Base-by-base conservation (phyloP, 225 moss, liverwort and hornwort species). In the Polytrichum formosum region DNA sequence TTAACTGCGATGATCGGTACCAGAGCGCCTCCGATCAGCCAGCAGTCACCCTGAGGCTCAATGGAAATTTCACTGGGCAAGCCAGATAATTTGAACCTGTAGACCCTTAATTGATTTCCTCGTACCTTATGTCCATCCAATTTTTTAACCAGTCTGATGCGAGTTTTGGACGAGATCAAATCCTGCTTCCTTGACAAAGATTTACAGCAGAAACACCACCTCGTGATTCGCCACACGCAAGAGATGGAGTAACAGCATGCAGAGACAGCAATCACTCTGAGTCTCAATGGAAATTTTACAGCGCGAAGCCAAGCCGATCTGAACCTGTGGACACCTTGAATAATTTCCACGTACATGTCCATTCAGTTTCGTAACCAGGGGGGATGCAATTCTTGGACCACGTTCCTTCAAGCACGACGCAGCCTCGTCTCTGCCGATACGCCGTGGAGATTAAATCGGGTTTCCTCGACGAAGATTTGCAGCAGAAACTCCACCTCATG, bases 201-300 rank as follows among this genome's bases (percentile, higher is more conserved):
- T n/a, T 74, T 85, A 35, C 65, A 55, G 28, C 56, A 53, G 23
- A 25, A 7, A 26, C 56, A 81, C 22, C 10, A 73, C 0, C 26
- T 0, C 54, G 71, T 68, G 70, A 75, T 72, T 70, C 81, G 84
- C 9, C 81, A 84, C 33, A 8, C 22, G 19, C 69, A 78, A 5
- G 54, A 69, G 5, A 81, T 81, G 80, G 80, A 81, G 56, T 20
- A 37, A 10, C 37, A 37, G 2, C 37, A 13, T 13, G 37, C 37
- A 37, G 37, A 37, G 37, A 37, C 37, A 37, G 37, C 30, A 31
- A 28, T 28, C 28, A 7, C 7, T 33, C 33, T 33, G 2, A 37
- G 6, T 13, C 30, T 31, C 30, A 31, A 31, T 37, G 37, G 8
- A 33, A 8, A 7, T 7, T 33, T 33, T 7, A 33, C 8, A 33